These are phyloP conservation scores for Insectozyma bohioensis DNA, from an alignment of 1,139 yeast genomes.

Conservation along the genomic window DNA sequence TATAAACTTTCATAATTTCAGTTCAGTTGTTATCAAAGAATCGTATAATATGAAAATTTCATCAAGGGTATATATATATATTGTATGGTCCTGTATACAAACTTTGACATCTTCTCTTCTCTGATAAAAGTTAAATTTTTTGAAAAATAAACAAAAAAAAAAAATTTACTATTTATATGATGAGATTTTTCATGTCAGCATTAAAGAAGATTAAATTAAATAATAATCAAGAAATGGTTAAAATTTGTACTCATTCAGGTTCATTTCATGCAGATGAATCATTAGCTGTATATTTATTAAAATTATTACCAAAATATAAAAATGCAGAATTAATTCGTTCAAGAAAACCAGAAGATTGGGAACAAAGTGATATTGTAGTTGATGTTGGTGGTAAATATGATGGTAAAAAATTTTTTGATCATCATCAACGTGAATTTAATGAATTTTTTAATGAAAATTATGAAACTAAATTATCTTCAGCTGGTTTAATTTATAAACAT, in stretches of 20 bases:
- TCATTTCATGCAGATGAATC: constrained; percentile 97
- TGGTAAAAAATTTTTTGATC: constrained; percentile 84
- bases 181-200: constrained; percentile 11
- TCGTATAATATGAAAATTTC: too few relatives aligned
- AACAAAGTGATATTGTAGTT: constrained; percentile 84
- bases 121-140: too few relatives aligned
- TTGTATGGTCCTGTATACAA: too few relatives aligned
- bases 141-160: too few relatives aligned
- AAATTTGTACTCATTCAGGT: constrained; percentile 92
- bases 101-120: too few relatives aligned
- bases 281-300: constrained; percentile 88
- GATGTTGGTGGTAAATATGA: constrained; percentile 97
- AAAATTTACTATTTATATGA: neutral
- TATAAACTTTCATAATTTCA: too few relatives aligned
- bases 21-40: too few relatives aligned
- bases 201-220: constrained; percentile 15
- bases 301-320: constrained; percentile 65
- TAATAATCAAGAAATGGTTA: constrained; percentile 27
- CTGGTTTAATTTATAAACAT: constrained; percentile 92
- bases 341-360: constrained; percentile 81
- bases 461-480: constrained; percentile 81
- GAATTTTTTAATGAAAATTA: constrained; percentile 37
- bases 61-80: too few relatives aligned
- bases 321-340: constrained; percentile 76
- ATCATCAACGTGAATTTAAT: constrained; percentile 76